These are phyloP conservation scores for Leishmania tropica DNA, from an alignment of 208 protist species.

Conservation along the genomic window DNA sequence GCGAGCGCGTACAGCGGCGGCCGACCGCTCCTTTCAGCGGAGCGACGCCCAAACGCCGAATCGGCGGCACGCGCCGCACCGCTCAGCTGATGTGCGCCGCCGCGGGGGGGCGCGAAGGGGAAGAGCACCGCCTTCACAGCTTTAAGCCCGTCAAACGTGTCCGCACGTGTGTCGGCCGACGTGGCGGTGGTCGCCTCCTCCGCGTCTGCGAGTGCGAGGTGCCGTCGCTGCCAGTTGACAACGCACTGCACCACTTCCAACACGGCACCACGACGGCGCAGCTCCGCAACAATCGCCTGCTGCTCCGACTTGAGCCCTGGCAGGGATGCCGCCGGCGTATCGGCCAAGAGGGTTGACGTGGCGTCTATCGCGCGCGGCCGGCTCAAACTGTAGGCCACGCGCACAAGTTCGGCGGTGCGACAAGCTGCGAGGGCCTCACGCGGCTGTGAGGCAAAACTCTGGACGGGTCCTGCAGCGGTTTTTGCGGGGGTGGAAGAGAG, in stretches of 20 bases:
- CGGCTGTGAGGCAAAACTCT: not conserved
- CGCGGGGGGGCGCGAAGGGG: conserved; percentile 1
- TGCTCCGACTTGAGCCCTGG: conserved; percentile 11
- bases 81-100: not conserved
- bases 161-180: not conserved
- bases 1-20: conserved; percentile 4
- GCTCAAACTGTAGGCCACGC: conserved; percentile 25
- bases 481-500: not conserved
- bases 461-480: not conserved
- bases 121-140: conserved; percentile 40
- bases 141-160: conserved; percentile 44
- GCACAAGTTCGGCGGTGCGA: conserved; percentile 21
- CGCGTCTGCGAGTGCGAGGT: conserved; percentile 19
- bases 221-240: conserved; percentile 67
- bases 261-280: conserved; percentile 29
- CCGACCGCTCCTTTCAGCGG: not conserved
- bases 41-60: not conserved
- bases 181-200: not conserved
- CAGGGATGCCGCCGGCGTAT: not conserved
- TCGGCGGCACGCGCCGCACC: not conserved
- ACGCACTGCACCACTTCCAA: conserved; percentile 58
- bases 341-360: not conserved
- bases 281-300: conserved; percentile 28
- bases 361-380: not conserved
- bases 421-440: not conserved